Evolutionary conservation across 2,329 filamentous ascomycete species (phyloP), one percentile per base, ranked within the genome.

Genomic region (Nemania sp.): DNA sequence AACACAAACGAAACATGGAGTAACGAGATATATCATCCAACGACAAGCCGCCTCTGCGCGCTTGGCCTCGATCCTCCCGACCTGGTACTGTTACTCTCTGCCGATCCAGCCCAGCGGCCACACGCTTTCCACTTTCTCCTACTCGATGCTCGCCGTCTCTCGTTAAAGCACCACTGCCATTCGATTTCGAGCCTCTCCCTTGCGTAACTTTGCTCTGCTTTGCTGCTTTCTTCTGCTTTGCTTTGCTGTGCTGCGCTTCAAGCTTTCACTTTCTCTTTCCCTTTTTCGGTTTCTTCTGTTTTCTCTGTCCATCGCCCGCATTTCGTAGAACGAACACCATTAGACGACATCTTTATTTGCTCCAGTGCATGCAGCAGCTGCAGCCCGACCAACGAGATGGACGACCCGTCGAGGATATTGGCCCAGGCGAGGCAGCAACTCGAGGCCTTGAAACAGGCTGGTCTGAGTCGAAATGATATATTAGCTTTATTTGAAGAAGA

Each of bases 361-460:
- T 39, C 26, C 34, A 42, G 31, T 49, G 23, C 37, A 50, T 43
- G 33, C 43, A 40, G 24, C 14, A n/a, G n/a, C n/a, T 31, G 34
- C 37, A 54, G 28, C 23, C 30, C 19, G 28, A 42, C 33, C 33
- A 49, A 37, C 52, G 17, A 59, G 59, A 68, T 68, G 65, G 66
- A 66, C 50, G 63, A 69, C 56, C 65, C 66, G 22, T 68, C 66
- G 54, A 62, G 66, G 54, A 67, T 67, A 54, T 39, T 69, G 36
- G 68, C 64, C 37, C 64, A 67, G 57, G 68, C 66, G 47, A 64
- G 67, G 56, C 59, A 67, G 51, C 66, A 68, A 46, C 62, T 70
- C 47, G 67, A 69, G 51, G 68, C 68, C 55, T 56, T 70, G 42
- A 69, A 69, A 54, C 65, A 70, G 51, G 64, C 66, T n/a, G 68